Evolutionary conservation across 2,329 filamentous ascomycete species (phyloP).

Genomic region (Calonectria naviculata): DNA sequence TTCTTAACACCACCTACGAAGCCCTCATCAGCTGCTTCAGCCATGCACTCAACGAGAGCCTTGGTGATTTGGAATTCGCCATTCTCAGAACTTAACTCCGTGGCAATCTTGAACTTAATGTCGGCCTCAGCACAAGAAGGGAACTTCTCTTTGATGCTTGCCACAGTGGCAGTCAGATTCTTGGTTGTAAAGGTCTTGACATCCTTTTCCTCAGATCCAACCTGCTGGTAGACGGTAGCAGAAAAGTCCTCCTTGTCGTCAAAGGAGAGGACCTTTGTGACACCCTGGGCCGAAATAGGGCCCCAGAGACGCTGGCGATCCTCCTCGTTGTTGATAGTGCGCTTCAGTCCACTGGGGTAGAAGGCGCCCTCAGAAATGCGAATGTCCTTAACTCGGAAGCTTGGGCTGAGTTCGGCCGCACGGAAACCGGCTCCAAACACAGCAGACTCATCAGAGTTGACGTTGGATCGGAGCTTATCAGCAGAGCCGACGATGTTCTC

Average conservation of each 20-base stretch:
- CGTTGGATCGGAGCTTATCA: conserved; percentile 89
- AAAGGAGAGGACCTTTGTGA: conserved; percentile 85
- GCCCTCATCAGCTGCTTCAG: conserved; percentile 80
- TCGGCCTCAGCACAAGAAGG: conserved; percentile 78
- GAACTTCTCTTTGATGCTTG: conserved; percentile 80
- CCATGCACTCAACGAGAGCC: conserved; percentile 87
- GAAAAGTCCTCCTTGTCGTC: conserved; percentile 85
- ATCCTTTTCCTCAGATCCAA: conserved; percentile 68
- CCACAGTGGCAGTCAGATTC: conserved; percentile 88
- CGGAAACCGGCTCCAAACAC: conserved; percentile 97
- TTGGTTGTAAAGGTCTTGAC: conserved; percentile 77
- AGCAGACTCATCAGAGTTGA: conserved; percentile 96
- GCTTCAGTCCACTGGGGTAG: conserved; percentile 82
- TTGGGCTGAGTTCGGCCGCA: conserved; percentile 90
- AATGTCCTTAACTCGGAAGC: conserved; percentile 98
- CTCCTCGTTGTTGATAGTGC: conserved; percentile 75
- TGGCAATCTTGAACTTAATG: conserved; percentile 82
- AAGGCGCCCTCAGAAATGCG: conserved; percentile 79
- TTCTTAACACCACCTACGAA: conserved; percentile 96
- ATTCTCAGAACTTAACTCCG: conserved; percentile 77
- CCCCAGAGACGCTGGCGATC: conserved; percentile 88
- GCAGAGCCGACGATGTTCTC: conserved; percentile 78
- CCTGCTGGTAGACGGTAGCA: conserved; percentile 82
- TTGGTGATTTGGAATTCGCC: conserved; percentile 83
- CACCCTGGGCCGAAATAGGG: conserved; percentile 78